Percentiles rank a stretch among this genome's conserved stretches.
Conservation (phyloP, 2,329 filamentous ascomycete species). For the Fusarium sp. region DNA sequence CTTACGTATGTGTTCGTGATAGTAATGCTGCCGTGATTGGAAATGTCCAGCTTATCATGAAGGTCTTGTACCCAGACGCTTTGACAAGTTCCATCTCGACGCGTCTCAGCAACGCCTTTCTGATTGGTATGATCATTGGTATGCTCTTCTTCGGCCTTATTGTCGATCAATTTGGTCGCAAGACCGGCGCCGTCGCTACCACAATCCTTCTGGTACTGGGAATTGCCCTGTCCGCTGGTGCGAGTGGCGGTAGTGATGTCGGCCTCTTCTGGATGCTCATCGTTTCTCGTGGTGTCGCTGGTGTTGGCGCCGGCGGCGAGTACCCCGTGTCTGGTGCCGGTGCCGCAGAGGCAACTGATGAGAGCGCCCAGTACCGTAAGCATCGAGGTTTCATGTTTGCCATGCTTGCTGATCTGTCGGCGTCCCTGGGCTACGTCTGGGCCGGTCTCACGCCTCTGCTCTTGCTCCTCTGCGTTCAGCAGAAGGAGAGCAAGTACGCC, state of each 20-base stretch:
- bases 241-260: conserved; percentile 51
- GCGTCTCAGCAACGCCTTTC: conserved; percentile 65
- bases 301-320: conserved; percentile 61
- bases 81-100: conserved; percentile 59
- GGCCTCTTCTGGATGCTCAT: conserved; percentile 66
- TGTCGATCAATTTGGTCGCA: conserved; percentile 63
- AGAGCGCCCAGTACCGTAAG: conserved; percentile 57
- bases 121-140: conserved; percentile 67
- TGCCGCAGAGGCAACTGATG: conserved; percentile 66
- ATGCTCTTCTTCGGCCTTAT: conserved; percentile 66
- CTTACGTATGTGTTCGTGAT: conserved; percentile 1
- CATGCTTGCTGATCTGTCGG: conserved; percentile 64
- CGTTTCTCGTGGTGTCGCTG: conserved; percentile 54
- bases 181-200: conserved; percentile 60
- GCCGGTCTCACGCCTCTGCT: conserved; percentile 63
- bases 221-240: conserved; percentile 59
- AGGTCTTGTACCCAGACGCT: conserved; percentile 56
- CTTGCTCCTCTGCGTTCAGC: conserved; percentile 61
- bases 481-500: conserved; percentile 54
- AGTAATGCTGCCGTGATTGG: conserved; percentile 59
- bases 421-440: conserved; percentile 63
- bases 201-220: conserved; percentile 61
- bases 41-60: conserved; percentile 57
- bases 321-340: conserved; percentile 65
- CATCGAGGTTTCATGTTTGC: conserved; percentile 67